Evolutionary conservation across 2,329 filamentous ascomycete genomes (phyloP).

Genomic region (Microcyclospora tardicrescens): DNA sequence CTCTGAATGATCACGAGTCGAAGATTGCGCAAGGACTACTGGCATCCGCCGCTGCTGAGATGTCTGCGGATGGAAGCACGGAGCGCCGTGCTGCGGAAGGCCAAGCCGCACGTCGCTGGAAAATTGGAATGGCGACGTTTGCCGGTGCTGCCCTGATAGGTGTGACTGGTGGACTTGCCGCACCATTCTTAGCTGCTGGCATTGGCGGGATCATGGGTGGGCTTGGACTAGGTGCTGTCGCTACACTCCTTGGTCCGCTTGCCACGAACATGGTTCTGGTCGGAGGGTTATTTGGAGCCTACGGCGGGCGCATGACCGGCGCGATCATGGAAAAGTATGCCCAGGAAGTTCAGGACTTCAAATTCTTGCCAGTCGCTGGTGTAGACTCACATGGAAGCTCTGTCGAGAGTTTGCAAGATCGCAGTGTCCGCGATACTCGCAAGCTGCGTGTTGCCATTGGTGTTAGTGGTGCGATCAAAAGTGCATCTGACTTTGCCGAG

Average conservation of each 20-base stretch:
- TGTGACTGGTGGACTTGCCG: slow-evolving; percentile 65
- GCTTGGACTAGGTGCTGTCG: slow-evolving; percentile 57
- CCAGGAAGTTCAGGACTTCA: slow-evolving; percentile 78
- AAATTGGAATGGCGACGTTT: slow-evolving; percentile 76
- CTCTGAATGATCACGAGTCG: slow-evolving; percentile 37
- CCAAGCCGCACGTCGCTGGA: slow-evolving; percentile 55
- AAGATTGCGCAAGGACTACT: slow-evolving; percentile 64
- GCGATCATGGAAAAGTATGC: slow-evolving; percentile 83
- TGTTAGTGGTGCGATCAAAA: slow-evolving; percentile 67
- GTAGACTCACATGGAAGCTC: slow-evolving; percentile 35
- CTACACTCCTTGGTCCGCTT: slow-evolving; percentile 68
- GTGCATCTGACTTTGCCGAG: slow-evolving; percentile 56
- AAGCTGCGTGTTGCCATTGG: slow-evolving; percentile 64
- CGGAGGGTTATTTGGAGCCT: slow-evolving; percentile 83
- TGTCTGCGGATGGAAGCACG: slow-evolving; percentile 65
- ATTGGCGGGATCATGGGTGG: slow-evolving; percentile 70
- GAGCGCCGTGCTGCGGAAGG: slow-evolving; percentile 58
- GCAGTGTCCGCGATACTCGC: slow-evolving; percentile 34
- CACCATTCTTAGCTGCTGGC: slow-evolving; percentile 63
- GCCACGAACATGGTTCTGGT: slow-evolving; percentile 72
- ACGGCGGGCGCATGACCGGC: slow-evolving; percentile 67
- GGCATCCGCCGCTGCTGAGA: slow-evolving; percentile 58
- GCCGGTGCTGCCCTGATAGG: slow-evolving; percentile 80
- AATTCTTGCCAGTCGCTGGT: slow-evolving; percentile 55
- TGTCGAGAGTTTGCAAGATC: slow-evolving; percentile 13